phyloP scores from a whole-genome alignment of 2,329 filamentous ascomycete genomes.

The Aspergillus sp. region DNA sequence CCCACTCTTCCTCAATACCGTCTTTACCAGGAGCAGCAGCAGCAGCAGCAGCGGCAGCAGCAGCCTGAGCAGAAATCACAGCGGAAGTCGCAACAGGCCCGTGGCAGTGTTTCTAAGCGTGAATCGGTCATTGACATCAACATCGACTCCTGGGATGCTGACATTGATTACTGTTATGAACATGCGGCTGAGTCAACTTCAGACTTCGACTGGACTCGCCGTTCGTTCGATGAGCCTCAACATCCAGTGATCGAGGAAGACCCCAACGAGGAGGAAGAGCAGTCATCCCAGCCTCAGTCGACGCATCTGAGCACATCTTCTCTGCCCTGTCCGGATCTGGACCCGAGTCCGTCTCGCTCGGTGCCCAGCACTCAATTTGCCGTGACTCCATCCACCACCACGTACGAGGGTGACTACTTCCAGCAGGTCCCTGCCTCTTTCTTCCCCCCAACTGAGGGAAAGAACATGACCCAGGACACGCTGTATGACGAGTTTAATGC shows the following conservation, averaged over 20 bases:
- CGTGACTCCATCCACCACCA: constrained; percentile 24
- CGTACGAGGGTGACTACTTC: constrained; percentile 26
- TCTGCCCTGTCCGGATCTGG: constrained; percentile 26
- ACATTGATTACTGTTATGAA: constrained; percentile 58
- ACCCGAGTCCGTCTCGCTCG: constrained; percentile 28
- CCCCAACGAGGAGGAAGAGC: constrained; percentile 6
- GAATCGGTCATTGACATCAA: constrained; percentile 21
- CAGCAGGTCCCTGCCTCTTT: constrained; percentile 26
- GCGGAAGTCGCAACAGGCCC: constrained; percentile 9
- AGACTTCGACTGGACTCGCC: constrained; percentile 52
- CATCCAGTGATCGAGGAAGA: constrained; percentile 8
- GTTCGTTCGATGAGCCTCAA: constrained; percentile 26
- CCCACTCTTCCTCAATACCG: constrained; percentile 28
- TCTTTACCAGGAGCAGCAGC: constrained; percentile 4
- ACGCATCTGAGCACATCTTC: constrained; percentile 19
- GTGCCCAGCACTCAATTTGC: constrained; percentile 19
- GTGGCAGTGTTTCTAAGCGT: not conserved
- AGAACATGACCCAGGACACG: constrained; percentile 27
- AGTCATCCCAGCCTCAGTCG: constrained; percentile 12
- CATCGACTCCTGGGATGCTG: constrained; percentile 52
- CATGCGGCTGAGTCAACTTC: constrained; percentile 55
- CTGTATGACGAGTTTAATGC: constrained; percentile 37
- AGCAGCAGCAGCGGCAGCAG: constrained; percentile 1
- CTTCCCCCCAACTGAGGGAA: constrained; percentile 23
- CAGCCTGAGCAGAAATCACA: constrained; percentile 9